Percentiles rank a stretch among this genome's conserved stretches.
phyloP scores from a whole-genome alignment of 768 basidiomycete species.

The Naganishia randhawae region DNA sequence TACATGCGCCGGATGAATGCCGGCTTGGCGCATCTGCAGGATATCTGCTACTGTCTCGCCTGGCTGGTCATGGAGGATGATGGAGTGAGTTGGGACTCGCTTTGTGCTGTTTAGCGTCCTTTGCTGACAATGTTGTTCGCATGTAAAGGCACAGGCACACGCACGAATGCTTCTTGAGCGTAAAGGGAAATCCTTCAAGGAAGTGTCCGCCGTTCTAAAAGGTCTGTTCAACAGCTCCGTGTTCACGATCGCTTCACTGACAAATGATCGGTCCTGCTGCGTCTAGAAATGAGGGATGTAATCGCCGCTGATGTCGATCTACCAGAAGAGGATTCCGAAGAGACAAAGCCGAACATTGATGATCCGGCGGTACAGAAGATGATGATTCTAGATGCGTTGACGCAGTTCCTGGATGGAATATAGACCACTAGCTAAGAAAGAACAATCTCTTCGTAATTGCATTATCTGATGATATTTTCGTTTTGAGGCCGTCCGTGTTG shows the following conservation, averaged over 20 bases:
- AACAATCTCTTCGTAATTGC: neutral
- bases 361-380: conserved; percentile 19
- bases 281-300: conserved; percentile 13
- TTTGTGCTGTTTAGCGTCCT: conserved; percentile 1
- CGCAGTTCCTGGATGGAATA: conserved; percentile 18
- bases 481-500: neutral
- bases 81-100: conserved; percentile 62
- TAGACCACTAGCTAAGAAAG: neutral
- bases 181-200: conserved; percentile 65
- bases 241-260: neutral
- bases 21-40: conserved; percentile 83
- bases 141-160: conserved; percentile 69
- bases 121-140: conserved; percentile 6
- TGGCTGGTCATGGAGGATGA: conserved; percentile 99
- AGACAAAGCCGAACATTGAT: neutral
- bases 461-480: neutral
- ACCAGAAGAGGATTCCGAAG: conserved; percentile 9
- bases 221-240: conserved; percentile 54
- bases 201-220: conserved; percentile 68
- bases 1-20: conserved; percentile 84
- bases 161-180: conserved; percentile 69
- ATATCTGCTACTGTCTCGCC: conserved; percentile 85
- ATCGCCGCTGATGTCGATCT: conserved; percentile 20
- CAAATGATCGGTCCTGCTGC: neutral
- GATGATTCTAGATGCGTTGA: conserved; percentile 23